Evolutionary conservation across 129 eudicot genomes (phyloP).

Genomic region (Lonicera japonica): DNA sequence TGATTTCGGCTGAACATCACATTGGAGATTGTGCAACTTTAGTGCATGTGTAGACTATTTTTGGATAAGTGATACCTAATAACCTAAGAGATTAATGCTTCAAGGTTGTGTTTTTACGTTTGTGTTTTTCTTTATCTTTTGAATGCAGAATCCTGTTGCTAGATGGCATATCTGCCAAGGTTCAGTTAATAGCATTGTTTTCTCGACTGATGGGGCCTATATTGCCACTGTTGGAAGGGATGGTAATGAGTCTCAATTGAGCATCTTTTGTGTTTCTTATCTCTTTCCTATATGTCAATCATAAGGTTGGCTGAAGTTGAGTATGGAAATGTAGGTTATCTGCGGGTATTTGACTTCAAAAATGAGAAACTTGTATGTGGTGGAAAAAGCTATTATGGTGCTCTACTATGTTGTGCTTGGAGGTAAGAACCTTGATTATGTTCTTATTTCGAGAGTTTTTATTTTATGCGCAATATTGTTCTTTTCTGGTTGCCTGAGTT

Average conservation of each 20-base stretch:
- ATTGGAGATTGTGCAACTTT: too few relatives aligned
- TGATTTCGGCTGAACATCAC: too few relatives aligned
- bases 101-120: too few relatives aligned
- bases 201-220: conserved; percentile 68
- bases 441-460: not conserved
- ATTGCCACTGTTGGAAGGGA: conserved; percentile 97
- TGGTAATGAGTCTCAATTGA: conserved; percentile 43
- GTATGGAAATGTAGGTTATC: conserved; percentile 48
- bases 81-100: too few relatives aligned
- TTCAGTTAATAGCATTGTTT: conserved; percentile 65
- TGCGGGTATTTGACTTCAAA: conserved; percentile 84
- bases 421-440: conserved; percentile 38
- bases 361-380: conserved; percentile 83
- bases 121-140: not conserved
- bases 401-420: conserved; percentile 95
- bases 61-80: too few relatives aligned
- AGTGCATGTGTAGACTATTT: too few relatives aligned
- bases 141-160: conserved; percentile 74
- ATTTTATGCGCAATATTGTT: not conserved
- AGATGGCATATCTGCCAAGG: conserved; percentile 98
- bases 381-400: conserved; percentile 97
- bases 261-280: not conserved
- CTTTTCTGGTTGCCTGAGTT: too few relatives aligned
- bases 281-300: not conserved
- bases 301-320: conserved; percentile 3